Conservation (phyloP, 345 rosid genomes). For the Odontarrhena argentea region DNA sequence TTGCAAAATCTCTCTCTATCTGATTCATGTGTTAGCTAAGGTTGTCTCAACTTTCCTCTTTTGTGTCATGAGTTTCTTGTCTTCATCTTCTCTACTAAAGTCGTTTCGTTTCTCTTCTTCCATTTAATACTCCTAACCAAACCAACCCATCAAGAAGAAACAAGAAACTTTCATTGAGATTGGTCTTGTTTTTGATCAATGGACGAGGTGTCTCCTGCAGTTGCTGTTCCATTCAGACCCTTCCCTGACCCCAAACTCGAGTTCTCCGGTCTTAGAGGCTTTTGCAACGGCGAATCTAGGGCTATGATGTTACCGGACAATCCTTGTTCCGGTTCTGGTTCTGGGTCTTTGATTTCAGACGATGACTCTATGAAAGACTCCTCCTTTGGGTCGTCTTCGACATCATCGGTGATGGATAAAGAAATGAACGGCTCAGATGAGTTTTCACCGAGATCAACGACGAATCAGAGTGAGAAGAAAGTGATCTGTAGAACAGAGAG, state of each 20-base stretch:
- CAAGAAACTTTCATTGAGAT: too few species aligned
- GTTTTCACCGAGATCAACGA: slow-evolving; percentile 33
- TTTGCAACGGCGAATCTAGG: slow-evolving; percentile 33
- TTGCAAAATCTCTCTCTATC: slow-evolving; percentile 33
- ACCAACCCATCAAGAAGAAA: too few species aligned
- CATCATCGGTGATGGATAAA: slow-evolving; percentile 24
- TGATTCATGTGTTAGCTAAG: slow-evolving; percentile 41
- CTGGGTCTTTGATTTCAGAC: slow-evolving; percentile 1
- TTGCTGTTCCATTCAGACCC: slow-evolving; percentile 52
- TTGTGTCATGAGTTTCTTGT: slow-evolving; percentile 42
- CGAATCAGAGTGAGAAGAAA: slow-evolving; percentile 40
- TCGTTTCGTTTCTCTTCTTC: slow-evolving; percentile 17
- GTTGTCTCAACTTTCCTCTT: slow-evolving; percentile 40
- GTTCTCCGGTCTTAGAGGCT: slow-evolving; percentile 42
- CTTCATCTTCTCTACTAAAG: slow-evolving; percentile 43
- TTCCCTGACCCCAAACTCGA: slow-evolving; percentile 39
- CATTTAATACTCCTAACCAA: background rate
- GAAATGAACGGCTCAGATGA: slow-evolving; percentile 35
- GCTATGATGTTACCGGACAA: slow-evolving; percentile 25
- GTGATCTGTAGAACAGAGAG: slow-evolving; percentile 44
- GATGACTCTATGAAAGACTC: slow-evolving; percentile 33
- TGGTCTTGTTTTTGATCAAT: slow-evolving; percentile 14
- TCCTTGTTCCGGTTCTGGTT: slow-evolving; percentile 20
- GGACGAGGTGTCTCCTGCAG: slow-evolving; percentile 56
- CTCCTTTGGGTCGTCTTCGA: slow-evolving; percentile 22